Percentiles rank a stretch among this genome's conserved stretches.
Evolutionary conservation across 1,139 yeast species (phyloP).

Genomic region (Suzukiozyma palmioleophila): DNA sequence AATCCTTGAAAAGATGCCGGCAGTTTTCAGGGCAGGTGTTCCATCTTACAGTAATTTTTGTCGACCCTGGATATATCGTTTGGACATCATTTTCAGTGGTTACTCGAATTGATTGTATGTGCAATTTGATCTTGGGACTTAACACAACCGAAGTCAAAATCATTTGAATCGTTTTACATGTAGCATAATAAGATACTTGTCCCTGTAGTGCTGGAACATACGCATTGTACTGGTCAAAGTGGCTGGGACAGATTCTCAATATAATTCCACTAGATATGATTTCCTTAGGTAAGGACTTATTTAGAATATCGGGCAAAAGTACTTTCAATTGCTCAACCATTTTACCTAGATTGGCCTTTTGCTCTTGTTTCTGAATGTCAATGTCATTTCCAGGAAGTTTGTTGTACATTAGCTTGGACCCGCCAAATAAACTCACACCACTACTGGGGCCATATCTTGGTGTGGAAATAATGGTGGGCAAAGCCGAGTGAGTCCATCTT

Average conservation of each 20-base stretch:
- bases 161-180: conserved; percentile 51
- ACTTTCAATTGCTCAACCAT: conserved; percentile 48
- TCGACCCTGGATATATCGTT: conserved; percentile 38
- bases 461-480: not conserved
- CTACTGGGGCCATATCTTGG: not conserved
- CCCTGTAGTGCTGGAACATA: conserved; percentile 63
- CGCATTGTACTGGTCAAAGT: conserved; percentile 42
- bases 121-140: conserved; percentile 46
- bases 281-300: conserved; percentile 44
- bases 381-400: not conserved
- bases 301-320: conserved; percentile 56
- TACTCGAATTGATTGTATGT: conserved; percentile 41
- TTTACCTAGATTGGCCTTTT: conserved; percentile 58
- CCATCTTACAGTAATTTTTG: conserved; percentile 60
- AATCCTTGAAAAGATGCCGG: conserved; percentile 28
- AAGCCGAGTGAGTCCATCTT: not conserved
- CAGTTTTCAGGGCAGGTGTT: conserved; percentile 55
- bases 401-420: not conserved
- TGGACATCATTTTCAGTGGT: conserved; percentile 19
- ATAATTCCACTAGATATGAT: conserved; percentile 48
- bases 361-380: conserved; percentile 7
- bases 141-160: conserved; percentile 51
- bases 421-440: not conserved
- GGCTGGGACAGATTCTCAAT: conserved; percentile 62
- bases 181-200: conserved; percentile 49